These are phyloP conservation scores for Calycina herbarum DNA, from an alignment of 2,329 filamentous ascomycete genomes.

Conservation along the genomic window DNA sequence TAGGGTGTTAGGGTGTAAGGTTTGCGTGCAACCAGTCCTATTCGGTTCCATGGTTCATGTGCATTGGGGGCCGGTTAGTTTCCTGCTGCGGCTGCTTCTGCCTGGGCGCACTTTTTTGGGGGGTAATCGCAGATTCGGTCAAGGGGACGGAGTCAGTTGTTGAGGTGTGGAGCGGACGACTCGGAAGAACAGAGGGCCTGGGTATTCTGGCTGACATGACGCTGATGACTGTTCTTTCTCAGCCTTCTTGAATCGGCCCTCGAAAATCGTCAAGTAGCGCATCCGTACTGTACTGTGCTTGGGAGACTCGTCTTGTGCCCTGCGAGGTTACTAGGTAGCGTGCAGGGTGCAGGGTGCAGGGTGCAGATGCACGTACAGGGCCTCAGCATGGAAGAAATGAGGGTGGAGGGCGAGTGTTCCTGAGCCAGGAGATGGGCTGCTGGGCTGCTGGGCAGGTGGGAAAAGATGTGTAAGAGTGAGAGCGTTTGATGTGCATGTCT, in stretches of 20 bases:
- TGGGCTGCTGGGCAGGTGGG: background rate
- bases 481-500: slow-evolving; percentile 4
- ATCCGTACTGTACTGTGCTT: background rate
- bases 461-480: background rate
- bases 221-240: slow-evolving; percentile 6
- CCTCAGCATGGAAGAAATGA: background rate
- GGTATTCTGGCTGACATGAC: slow-evolving; percentile 13
- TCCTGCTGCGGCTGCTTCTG: slow-evolving; percentile 15
- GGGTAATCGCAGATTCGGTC: background rate
- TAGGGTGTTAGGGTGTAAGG: background rate
- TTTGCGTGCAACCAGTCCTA: slow-evolving; percentile 1
- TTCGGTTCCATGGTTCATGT: background rate
- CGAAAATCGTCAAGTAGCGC: background rate
- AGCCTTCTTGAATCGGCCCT: slow-evolving; percentile 3
- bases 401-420: background rate
- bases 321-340: background rate
- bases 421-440: background rate
- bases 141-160: background rate
- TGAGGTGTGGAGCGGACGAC: background rate
- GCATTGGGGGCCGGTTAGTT: slow-evolving; percentile 8
- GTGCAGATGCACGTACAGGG: background rate
- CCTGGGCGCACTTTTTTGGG: slow-evolving; percentile 12
- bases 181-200: slow-evolving; percentile 6
- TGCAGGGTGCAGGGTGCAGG: background rate
- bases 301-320: too few relatives aligned